These are phyloP conservation scores for Apophysomyces trapeziformis DNA, from an alignment of 371 early-diverging fungal species.

Conservation along the genomic window DNA sequence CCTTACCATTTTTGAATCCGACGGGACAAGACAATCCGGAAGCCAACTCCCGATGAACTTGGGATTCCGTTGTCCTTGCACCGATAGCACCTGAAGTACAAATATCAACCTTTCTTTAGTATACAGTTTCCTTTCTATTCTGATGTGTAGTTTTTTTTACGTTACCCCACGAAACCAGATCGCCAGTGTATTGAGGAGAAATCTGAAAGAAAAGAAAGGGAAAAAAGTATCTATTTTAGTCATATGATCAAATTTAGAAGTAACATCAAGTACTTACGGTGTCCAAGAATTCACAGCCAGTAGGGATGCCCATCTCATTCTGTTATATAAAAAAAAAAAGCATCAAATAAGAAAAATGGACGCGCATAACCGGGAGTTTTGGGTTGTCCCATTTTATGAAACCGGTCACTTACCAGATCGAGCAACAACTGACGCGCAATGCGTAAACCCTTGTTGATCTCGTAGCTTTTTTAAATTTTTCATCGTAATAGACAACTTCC, in stretches of 20 bases:
- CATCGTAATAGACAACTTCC: not conserved
- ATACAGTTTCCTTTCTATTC: not conserved
- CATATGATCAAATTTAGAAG: not conserved
- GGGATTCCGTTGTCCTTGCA: constrained; percentile 94
- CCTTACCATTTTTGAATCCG: constrained; percentile 88
- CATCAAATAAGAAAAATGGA: not conserved
- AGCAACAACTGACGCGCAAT: constrained; percentile 77
- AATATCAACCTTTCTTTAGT: not conserved
- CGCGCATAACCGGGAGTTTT: not conserved
- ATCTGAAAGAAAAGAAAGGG: constrained; percentile 27
- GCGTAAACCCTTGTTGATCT: constrained; percentile 90
- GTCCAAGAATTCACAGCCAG: constrained; percentile 85
- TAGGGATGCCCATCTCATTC: constrained; percentile 81
- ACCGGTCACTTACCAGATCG: constrained; percentile 50
- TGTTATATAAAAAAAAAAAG: constrained; percentile 12
- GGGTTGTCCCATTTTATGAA: not conserved
- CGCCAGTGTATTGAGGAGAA: constrained; percentile 84
- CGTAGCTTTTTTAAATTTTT: constrained; percentile 48
- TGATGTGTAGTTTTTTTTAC: not conserved
- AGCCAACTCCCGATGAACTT: constrained; percentile 88
- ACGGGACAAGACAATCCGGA: constrained; percentile 93
- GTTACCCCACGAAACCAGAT: constrained; percentile 78
- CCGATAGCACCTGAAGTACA: constrained; percentile 71
- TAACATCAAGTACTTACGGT: constrained; percentile 44
- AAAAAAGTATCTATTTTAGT: not conserved